A percentile compares a stretch with the other conserved stretches of the same genome.
Conservation (phyloP, 257 asterid species). For the Salvia splendens region DNA sequence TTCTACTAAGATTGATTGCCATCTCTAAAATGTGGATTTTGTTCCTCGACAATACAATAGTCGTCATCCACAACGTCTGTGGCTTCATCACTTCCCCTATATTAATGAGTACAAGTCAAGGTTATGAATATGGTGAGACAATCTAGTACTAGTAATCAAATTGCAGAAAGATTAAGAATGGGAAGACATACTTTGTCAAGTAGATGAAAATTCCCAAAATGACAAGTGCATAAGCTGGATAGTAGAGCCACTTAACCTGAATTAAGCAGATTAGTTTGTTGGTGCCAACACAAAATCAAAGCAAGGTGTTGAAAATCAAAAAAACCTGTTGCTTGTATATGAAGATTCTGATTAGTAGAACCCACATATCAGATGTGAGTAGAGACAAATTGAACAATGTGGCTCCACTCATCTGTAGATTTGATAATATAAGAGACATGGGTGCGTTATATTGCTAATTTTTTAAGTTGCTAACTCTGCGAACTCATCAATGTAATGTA, state of each 20-base stretch:
- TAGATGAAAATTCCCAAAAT: constrained; percentile 14
- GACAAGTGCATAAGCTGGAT: constrained; percentile 21
- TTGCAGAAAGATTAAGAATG: not conserved
- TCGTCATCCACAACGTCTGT: not conserved
- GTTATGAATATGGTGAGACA: not conserved
- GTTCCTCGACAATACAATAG: not conserved
- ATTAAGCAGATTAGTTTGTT: not conserved
- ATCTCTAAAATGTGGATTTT: not conserved
- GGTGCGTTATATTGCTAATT: no score
- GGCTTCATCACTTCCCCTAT: constrained; percentile 15
- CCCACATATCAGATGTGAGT: no score
- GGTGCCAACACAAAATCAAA: not conserved
- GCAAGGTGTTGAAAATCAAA: not conserved
- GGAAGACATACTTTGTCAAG: constrained; percentile 2
- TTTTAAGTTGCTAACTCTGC: no score
- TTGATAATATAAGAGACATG: no score
- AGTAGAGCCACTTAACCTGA: constrained; percentile 25
- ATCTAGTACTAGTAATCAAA: not conserved
- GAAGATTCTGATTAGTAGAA: constrained; percentile 37
- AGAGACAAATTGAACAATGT: no score
- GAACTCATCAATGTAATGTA: no score
- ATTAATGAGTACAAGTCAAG: not conserved
- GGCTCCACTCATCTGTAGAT: no score
- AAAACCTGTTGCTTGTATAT: constrained; percentile 61
- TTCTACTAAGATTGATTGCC: no score